phyloP scores from a whole-genome alignment of 768 basidiomycete genomes.

The Leccinellum rugosiceps region DNA sequence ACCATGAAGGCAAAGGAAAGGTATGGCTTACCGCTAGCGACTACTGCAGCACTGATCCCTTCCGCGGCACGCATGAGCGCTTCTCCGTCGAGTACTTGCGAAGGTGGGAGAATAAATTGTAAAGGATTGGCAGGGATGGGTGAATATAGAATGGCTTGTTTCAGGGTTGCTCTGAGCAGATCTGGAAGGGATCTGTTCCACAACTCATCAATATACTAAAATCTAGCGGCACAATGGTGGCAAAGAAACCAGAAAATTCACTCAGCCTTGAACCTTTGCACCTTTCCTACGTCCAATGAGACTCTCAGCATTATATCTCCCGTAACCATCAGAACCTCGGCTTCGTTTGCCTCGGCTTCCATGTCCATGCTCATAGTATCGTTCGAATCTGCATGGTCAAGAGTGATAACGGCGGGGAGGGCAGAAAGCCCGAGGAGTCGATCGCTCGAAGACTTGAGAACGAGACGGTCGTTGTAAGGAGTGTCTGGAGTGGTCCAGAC shows the following conservation, averaged over 20 bases:
- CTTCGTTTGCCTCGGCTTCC: conserved; percentile 9
- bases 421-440: conserved; percentile 70
- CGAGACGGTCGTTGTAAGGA: conserved; percentile 67
- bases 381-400: conserved; percentile 18
- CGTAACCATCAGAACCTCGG: conserved; percentile 43
- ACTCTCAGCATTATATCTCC: conserved; percentile 70
- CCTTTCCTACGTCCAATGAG: conserved; percentile 56
- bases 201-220: neutral
- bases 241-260: conserved; percentile 33
- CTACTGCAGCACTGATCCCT: conserved; percentile 64
- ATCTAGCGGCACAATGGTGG: neutral
- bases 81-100: conserved; percentile 63
- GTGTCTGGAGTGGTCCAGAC: conserved; percentile 43
- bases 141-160: conserved; percentile 78
- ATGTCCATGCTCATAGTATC: conserved; percentile 6
- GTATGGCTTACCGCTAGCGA: conserved; percentile 60
- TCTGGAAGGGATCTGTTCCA: conserved; percentile 60
- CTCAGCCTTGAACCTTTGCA: conserved; percentile 61
- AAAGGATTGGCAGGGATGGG: conserved; percentile 74
- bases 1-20: neutral
- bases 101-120: conserved; percentile 74
- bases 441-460: conserved; percentile 66
- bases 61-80: conserved; percentile 78
- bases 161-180: conserved; percentile 76
- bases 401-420: conserved; percentile 19